These are phyloP conservation scores for Anisodus tanguticus DNA, from an alignment of 257 asterid species.

Conservation along the genomic window DNA sequence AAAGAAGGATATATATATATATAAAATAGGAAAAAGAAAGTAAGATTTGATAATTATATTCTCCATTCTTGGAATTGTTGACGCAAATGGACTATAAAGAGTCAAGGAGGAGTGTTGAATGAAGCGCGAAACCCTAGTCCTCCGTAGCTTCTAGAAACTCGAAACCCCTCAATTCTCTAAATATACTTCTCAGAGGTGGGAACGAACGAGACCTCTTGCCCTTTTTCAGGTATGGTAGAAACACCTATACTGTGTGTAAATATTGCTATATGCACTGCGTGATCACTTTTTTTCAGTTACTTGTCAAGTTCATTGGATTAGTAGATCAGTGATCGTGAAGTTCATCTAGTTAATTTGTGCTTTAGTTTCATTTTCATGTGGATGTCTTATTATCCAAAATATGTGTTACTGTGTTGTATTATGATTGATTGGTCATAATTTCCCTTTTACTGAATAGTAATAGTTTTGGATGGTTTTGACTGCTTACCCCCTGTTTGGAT, in stretches of 20 bases:
- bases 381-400: neutral
- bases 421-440: neutral
- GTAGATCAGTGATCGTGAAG: conserved; percentile 1
- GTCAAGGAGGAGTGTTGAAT: neutral
- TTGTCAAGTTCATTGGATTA: neutral
- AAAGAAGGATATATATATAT: neutral
- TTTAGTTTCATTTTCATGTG: neutral
- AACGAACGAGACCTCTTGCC: neutral
- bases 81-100: no score
- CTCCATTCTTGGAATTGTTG: no score
- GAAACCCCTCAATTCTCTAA: neutral
- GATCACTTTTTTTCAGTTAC: neutral
- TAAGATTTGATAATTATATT: neutral
- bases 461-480: neutral
- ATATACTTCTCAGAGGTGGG: neutral
- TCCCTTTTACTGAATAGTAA: neutral
- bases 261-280: neutral
- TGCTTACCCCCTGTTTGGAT: no score
- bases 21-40: neutral
- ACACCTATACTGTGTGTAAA: neutral
- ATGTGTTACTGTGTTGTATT: neutral
- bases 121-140: conserved; percentile 27
- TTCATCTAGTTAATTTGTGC: neutral
- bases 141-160: conserved; percentile 19
- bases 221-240: conserved; percentile 14